phyloP scores from a whole-genome alignment of 2,329 filamentous ascomycete species.

The Ilyonectria sp. region DNA sequence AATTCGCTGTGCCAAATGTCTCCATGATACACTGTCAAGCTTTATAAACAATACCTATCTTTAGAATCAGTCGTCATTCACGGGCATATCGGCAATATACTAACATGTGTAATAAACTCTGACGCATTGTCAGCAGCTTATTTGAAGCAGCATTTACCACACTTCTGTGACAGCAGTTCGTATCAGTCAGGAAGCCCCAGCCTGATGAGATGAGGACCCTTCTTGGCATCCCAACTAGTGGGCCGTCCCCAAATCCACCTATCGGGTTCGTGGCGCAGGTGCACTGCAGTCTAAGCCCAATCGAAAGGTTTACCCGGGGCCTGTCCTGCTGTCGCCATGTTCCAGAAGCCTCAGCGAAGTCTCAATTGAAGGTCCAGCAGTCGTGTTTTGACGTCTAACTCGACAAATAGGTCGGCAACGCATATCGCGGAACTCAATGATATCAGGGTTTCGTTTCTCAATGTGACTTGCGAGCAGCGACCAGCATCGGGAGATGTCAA shows the following conservation, averaged over 20 bases:
- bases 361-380: conserved; percentile 26
- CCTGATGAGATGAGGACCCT: conserved; percentile 45
- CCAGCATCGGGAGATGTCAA: neutral
- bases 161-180: conserved; percentile 29
- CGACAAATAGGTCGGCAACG: neutral
- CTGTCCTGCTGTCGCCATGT: conserved; percentile 35
- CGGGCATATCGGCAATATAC: neutral
- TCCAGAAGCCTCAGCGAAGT: conserved; percentile 49
- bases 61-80: conserved; percentile 11
- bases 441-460: neutral
- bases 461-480: neutral
- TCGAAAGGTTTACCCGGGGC: conserved; percentile 31
- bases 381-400: conserved; percentile 11
- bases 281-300: conserved; percentile 29
- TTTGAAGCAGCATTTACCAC: conserved; percentile 17
- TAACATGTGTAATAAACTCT: neutral
- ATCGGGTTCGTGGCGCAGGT: conserved; percentile 40
- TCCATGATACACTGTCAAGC: conserved; percentile 14
- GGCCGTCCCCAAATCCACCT: conserved; percentile 43
- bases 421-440: neutral
- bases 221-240: conserved; percentile 43
- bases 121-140: conserved; percentile 11
- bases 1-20: conserved; percentile 11
- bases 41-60: neutral
- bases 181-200: conserved; percentile 25